Base-by-base conservation (phyloP, 2,329 filamentous ascomycete species). In the Microdochium bolleyi region DNA sequence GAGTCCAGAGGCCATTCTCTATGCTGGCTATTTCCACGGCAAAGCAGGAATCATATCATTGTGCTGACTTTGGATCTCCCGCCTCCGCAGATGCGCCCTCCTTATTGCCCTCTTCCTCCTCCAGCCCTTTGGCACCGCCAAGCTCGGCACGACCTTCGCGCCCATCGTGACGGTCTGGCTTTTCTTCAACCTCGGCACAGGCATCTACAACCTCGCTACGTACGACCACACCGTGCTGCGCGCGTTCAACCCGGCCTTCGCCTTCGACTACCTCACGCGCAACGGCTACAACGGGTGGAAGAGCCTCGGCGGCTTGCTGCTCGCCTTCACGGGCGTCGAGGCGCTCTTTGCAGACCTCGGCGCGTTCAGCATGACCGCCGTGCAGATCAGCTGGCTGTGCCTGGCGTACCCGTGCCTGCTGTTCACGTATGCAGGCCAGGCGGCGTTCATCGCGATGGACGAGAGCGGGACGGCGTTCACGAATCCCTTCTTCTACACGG, bases 311-410 rank as follows among this genome's bases (percentile, higher is more conserved):
- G 86, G 87, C 5, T 77, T 89, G 24, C 67, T 90, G 2, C 76
- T 90, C 16, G 79, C 82, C 9, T 89, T 90, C 60, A 89, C 87
- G 2, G 86, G 83, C 24, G 83, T 87, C 4, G 86, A 89, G 63
- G 85, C 85, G 1, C 73, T 90, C 1, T 90, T 89, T 63, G 86
- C 87, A 2, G 86, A 89, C 60, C 71, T 90, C 8, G 87, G 85
- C 24, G 87, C 87, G 21, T 90, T 90, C 65, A 78, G 77, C 64
- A 74, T 76, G 55, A 71, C 77, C 44, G 84, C 87, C 0, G 80
- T 90, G 50, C 85, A 88, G 60, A 70, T 89, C 14, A 84, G 78
- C 24, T 90, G 87, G 87, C 70, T 89, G 7, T 72, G 73, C 52
- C 80, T 82, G 55, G 76, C 78, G 1, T 86, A 81, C 54, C 87